These are phyloP conservation scores for Fusarium nygamai DNA, from an alignment of 2,329 filamentous ascomycete species.

Conservation along the genomic window DNA sequence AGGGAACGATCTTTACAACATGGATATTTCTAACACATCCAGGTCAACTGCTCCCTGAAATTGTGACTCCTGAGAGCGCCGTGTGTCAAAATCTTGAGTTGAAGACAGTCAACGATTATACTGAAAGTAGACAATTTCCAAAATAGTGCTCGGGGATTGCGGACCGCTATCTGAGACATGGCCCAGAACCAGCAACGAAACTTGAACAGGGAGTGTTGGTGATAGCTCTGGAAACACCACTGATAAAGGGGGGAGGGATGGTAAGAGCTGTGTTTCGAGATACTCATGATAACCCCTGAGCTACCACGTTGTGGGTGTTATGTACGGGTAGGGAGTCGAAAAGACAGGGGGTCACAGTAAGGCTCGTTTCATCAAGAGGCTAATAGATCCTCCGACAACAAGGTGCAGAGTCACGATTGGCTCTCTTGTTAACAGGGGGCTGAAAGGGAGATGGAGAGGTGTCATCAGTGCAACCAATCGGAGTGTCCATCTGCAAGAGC, in stretches of 20 bases:
- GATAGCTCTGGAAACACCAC: slow-evolving; percentile 1
- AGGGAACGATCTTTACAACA: not conserved
- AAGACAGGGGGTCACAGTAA: slow-evolving; percentile 30
- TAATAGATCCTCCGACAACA: slow-evolving; percentile 39
- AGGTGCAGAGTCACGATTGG: slow-evolving; percentile 35
- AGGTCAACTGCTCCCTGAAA: not conserved
- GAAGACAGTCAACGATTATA: not conserved
- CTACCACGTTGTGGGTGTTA: slow-evolving; percentile 23
- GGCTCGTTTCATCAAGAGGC: slow-evolving; percentile 42
- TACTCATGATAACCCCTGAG: slow-evolving; percentile 20
- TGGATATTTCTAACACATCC: not conserved
- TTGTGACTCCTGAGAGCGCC: not conserved
- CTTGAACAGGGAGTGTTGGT: not conserved
- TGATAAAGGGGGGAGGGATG: not conserved
- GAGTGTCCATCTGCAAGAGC: not conserved
- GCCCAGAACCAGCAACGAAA: not conserved
- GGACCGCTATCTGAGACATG: slow-evolving; percentile 19
- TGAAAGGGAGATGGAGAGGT: slow-evolving; percentile 16
- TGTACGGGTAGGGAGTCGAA: slow-evolving; percentile 36
- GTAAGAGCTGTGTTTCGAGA: slow-evolving; percentile 25
- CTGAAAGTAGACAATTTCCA: not conserved
- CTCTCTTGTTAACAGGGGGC: slow-evolving; percentile 2
- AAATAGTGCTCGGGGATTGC: not conserved
- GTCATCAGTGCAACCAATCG: slow-evolving; percentile 26
- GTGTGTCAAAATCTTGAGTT: not conserved